These are phyloP conservation scores for Sugiyamaella grinbergsii DNA, from an alignment of 1,139 yeast species.

Conservation along the genomic window DNA sequence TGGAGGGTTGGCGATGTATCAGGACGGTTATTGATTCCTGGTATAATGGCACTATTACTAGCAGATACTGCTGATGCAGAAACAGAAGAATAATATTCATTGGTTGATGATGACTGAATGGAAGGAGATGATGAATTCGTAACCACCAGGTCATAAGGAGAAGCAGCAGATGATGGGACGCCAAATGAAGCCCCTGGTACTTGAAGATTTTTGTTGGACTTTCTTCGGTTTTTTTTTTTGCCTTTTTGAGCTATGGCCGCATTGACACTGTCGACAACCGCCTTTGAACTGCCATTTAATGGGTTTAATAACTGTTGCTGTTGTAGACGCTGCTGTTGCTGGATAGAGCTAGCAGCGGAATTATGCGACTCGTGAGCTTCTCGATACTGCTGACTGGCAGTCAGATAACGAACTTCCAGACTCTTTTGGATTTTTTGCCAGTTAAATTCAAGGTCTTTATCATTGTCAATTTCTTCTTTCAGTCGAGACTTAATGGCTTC, in stretches of 20 bases:
- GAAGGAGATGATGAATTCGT: slow-evolving; percentile 12
- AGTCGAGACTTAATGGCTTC: slow-evolving; percentile 29
- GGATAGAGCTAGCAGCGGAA: slow-evolving; percentile 15
- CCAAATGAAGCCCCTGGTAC: slow-evolving; percentile 9
- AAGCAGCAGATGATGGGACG: neutral
- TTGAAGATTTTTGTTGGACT: slow-evolving; percentile 19
- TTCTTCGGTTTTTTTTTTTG: slow-evolving; percentile 19
- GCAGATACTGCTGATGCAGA: slow-evolving; percentile 3
- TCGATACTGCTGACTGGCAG: slow-evolving; percentile 39
- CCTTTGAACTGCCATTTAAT: slow-evolving; percentile 14
- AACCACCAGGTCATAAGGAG: slow-evolving; percentile 1
- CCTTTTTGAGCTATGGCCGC: slow-evolving; percentile 23
- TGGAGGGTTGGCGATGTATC: neutral
- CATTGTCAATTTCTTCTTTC: slow-evolving; percentile 32
- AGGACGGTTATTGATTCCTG: neutral
- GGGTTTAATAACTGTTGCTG: slow-evolving; percentile 8
- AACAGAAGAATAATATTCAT: slow-evolving; percentile 2
- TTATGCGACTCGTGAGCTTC: slow-evolving; percentile 35
- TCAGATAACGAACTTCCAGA: slow-evolving; percentile 41
- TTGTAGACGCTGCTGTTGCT: slow-evolving; percentile 15
- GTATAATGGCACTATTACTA: neutral
- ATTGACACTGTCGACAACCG: slow-evolving; percentile 27
- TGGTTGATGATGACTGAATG: slow-evolving; percentile 3
- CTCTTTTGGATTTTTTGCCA: slow-evolving; percentile 42
- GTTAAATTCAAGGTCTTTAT: slow-evolving; percentile 36